Conservation (phyloP, 192 early-diverging fungal species). For the Mortierella antarctica region DNA sequence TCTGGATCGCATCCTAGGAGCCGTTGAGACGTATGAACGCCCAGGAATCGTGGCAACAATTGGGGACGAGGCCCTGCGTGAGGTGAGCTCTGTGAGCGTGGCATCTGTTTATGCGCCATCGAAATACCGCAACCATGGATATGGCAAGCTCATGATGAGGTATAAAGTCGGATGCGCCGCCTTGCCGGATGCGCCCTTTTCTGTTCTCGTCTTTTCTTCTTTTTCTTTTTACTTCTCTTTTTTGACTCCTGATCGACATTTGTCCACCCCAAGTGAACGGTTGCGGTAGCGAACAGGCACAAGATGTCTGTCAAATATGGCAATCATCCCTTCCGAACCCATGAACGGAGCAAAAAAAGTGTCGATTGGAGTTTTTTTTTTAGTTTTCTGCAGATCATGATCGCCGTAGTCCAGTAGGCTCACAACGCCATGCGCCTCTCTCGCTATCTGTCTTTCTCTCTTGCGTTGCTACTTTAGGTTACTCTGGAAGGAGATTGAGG, state of each 20-base stretch:
- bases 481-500: slow-evolving; percentile 32
- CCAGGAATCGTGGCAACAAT: slow-evolving; percentile 28
- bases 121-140: slow-evolving; percentile 37
- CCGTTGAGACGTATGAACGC: slow-evolving; percentile 39
- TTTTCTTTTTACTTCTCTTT: background rate
- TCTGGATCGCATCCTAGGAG: slow-evolving; percentile 23
- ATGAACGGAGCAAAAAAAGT: too few species aligned
- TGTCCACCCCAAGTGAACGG: too few species aligned
- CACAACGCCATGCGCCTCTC: background rate
- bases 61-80: slow-evolving; percentile 8
- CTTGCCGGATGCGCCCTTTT: background rate
- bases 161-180: slow-evolving; percentile 1
- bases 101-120: slow-evolving; percentile 37
- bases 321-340: background rate
- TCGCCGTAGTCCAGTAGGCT: too few species aligned
- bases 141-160: slow-evolving; percentile 40
- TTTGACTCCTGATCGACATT: background rate
- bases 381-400: background rate
- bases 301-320: slow-evolving; percentile 12
- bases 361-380: background rate
- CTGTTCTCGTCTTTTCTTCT: background rate
- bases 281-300: too few species aligned
- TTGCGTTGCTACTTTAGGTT: slow-evolving; percentile 14
- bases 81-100: slow-evolving; percentile 25
- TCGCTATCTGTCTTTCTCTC: background rate